Conservation (phyloP, 306 rosid genomes). For the Prunus armeniaca region DNA sequence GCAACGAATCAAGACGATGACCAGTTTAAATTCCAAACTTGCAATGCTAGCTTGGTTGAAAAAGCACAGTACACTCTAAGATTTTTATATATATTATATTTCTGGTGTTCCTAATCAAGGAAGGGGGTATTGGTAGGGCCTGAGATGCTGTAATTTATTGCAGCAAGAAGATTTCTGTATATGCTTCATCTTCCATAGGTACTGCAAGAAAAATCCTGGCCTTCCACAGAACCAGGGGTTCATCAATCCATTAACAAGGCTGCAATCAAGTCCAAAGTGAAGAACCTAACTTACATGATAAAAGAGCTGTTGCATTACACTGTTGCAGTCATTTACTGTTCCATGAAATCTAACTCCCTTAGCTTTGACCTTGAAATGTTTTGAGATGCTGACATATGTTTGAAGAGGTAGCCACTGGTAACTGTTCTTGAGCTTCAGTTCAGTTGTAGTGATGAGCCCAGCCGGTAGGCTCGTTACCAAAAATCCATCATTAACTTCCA, state of each 20-base stretch:
- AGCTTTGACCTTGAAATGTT: slow-evolving; percentile 75
- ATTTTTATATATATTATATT: no score
- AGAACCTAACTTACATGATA: slow-evolving; percentile 40
- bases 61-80: no score
- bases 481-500: slow-evolving; percentile 73
- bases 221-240: no score
- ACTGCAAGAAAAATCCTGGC: no score
- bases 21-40: no score
- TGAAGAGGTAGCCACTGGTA: slow-evolving; percentile 78
- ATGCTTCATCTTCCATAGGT: no score
- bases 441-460: slow-evolving; percentile 63
- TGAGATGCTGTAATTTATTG: no score
- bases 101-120: no score
- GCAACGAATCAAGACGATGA: not conserved
- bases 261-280: not conserved
- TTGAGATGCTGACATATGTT: slow-evolving; percentile 76
- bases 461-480: slow-evolving; percentile 65
- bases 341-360: slow-evolving; percentile 73
- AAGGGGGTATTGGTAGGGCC: no score
- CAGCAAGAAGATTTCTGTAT: no score
- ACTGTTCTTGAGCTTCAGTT: slow-evolving; percentile 47
- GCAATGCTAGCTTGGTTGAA: no score
- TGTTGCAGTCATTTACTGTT: slow-evolving; percentile 62
- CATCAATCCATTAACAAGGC: not conserved
- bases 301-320: slow-evolving; percentile 58